Percentiles rank a stretch among this genome's conserved stretches.
phyloP scores from a whole-genome alignment of 306 rosid genomes.

The Vigna nakashimae region DNA sequence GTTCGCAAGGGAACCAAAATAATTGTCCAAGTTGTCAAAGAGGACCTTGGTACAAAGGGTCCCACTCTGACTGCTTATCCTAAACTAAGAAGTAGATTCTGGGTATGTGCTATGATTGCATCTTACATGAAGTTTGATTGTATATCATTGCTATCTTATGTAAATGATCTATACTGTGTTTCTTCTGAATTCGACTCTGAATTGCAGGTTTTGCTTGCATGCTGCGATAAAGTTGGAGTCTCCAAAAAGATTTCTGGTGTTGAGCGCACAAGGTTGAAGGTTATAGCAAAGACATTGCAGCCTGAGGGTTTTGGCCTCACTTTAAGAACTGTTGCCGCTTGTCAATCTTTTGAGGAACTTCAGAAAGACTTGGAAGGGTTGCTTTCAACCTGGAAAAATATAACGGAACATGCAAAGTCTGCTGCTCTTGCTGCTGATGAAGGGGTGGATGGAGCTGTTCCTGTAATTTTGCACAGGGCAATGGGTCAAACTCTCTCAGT shows the following conservation, averaged over 20 bases:
- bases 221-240: conserved; percentile 82
- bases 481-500: conserved; percentile 98
- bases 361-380: conserved; percentile 88
- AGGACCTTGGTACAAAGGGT: conserved; percentile 92
- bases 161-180: conserved; percentile 19
- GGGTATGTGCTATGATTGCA: conserved; percentile 63
- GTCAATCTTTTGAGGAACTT: conserved; percentile 89
- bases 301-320: conserved; percentile 97
- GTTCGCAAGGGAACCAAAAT: conserved; percentile 92
- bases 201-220: conserved; percentile 73
- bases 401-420: conserved; percentile 87
- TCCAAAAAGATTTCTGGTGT: conserved; percentile 80
- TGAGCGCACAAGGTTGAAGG: conserved; percentile 92
- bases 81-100: conserved; percentile 91
- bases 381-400: conserved; percentile 86
- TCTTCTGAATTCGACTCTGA: conserved; percentile 50
- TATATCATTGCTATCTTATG: conserved; percentile 35
- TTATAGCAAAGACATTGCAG: conserved; percentile 92
- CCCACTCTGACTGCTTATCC: conserved; percentile 90
- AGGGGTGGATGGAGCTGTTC: conserved; percentile 96
- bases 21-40: conserved; percentile 95
- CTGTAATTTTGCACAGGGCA: conserved; percentile 83
- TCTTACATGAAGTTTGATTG: conserved; percentile 22
- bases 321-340: conserved; percentile 93
- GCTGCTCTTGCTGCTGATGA: conserved; percentile 98